Evolutionary conservation across 164 flowering plant species (phyloP), one percentile per base, ranked within the genome.

Genomic region (Vitis vinifera): DNA sequence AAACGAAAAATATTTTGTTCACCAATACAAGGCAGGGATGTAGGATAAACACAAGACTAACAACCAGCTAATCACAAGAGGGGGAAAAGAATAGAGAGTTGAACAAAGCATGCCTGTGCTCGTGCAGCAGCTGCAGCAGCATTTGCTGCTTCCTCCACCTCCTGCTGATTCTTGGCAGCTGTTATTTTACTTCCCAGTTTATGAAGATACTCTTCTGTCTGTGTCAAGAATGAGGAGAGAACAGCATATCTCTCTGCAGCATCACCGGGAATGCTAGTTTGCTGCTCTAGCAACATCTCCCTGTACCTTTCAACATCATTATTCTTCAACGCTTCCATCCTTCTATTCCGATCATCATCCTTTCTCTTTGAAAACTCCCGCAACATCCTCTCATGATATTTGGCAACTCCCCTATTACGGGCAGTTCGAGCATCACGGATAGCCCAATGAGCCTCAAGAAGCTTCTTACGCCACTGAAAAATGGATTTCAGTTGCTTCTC

Each of bases 311-410:
- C 98, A 49, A 96, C 98, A 80, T 96, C 99, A 85, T 96, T 96
- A 71, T 96, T 96, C 81, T 96, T 96, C 85, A 96, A 80, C 31
- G 99, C 99, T 69, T 96, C 99, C 99, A 96, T 96, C 79, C 99
- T 89, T 82, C 85, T 89, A 71, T 79, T 88, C 29, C 96, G 78
- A 72, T 88, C 97, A 76, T 91, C 98, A 84, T 96, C 99, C 80
- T 92, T 96, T 68, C 85, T 84, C 81, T 96, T 96, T 13, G 99
- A 93, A 59, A 93, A 96, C 79, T 96, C 99, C 75, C 93, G 86
- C 82, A 93, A 69, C 95, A 91, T 93, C 77, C 88, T 88, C 76
- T 96, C 99, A 75, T 96, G 99, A 81, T 96, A 96, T 73, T 96
- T 96, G 14, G 97, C 98, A 76, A 96, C 96, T 69, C 98, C 99